Percentiles rank a stretch among this genome's conserved stretches.
Conservation (phyloP, 768 basidiomycete species). For the Phlebiopsis flavidoalba region DNA sequence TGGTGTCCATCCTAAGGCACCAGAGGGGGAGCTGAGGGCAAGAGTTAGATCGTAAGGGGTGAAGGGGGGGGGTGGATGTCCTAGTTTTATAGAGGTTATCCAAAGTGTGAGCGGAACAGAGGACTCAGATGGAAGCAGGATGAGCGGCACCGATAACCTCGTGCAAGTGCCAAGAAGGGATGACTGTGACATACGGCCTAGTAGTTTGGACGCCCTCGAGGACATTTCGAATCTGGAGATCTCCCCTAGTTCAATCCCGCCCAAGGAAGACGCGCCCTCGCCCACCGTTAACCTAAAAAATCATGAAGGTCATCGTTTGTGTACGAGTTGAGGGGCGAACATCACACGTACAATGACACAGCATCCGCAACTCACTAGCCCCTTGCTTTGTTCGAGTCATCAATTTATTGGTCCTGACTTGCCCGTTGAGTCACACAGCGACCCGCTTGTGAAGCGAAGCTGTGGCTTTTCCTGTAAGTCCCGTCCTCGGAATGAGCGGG, state of each 20-base stretch:
- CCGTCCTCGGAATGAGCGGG: neutral
- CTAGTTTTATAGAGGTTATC: neutral
- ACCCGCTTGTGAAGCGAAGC: neutral
- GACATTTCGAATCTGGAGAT: neutral
- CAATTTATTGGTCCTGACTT: neutral
- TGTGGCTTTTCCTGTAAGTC: neutral
- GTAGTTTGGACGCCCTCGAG: neutral
- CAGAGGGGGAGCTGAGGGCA: neutral
- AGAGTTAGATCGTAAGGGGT: neutral
- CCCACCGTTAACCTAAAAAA: neutral
- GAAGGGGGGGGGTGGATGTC: no score
- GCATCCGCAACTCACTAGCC: neutral
- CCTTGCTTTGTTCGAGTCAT: neutral
- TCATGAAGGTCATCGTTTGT: neutral
- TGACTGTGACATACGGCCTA: neutral
- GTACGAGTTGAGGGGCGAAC: neutral
- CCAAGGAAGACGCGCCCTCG: neutral
- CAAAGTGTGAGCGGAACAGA: neutral
- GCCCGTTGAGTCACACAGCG: neutral
- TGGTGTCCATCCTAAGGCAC: slow-evolving; percentile 10
- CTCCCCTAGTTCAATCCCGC: neutral
- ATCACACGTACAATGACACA: neutral
- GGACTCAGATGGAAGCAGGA: neutral
- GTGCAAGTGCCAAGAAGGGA: neutral
- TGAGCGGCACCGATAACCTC: neutral